These are phyloP conservation scores for Trichaptum fuscoviolaceum DNA, from an alignment of 768 basidiomycete species.

Conservation along the genomic window DNA sequence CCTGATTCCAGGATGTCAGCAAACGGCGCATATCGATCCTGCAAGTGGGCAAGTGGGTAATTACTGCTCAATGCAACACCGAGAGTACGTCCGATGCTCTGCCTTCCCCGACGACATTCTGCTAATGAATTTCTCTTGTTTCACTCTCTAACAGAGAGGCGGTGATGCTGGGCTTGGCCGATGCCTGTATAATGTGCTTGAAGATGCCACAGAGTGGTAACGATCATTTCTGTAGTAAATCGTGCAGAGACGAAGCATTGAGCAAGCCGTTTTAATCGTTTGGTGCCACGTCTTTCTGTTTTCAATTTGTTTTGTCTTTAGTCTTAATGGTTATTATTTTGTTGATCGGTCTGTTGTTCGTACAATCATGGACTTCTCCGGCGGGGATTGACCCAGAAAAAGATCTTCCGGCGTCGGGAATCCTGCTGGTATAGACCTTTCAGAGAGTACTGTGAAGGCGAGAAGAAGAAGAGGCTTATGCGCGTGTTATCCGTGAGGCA, in stretches of 20 bases:
- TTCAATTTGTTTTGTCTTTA: constrained; percentile 35
- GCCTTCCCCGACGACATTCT: background rate
- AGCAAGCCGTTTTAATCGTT: constrained; percentile 31
- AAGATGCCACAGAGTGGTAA: constrained; percentile 50
- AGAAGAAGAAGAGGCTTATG: background rate
- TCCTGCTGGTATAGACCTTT: too few relatives aligned
- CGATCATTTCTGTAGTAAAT: constrained; percentile 59
- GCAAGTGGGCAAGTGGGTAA: constrained; percentile 45
- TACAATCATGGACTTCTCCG: too few relatives aligned
- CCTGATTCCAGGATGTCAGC: constrained; percentile 51
- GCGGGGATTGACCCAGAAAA: too few relatives aligned
- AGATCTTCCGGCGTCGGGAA: too few relatives aligned
- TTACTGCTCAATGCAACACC: constrained; percentile 56
- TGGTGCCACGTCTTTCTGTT: constrained; percentile 16
- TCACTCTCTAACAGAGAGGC: constrained; percentile 41
- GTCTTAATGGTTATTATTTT: constrained; percentile 53
- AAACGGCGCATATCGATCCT: constrained; percentile 51
- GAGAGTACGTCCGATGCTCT: constrained; percentile 44
- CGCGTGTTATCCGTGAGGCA: background rate
- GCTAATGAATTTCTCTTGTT: background rate
- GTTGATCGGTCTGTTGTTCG: background rate
- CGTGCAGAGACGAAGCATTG: constrained; percentile 56
- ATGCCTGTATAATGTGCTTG: constrained; percentile 62
- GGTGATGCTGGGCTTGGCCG: constrained; percentile 43
- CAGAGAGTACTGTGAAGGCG: background rate